A percentile compares a stretch with the other conserved stretches of the same genome.
These are phyloP conservation scores for Castanea sativa DNA, from an alignment of 306 rosid genomes.

Conservation along the genomic window DNA sequence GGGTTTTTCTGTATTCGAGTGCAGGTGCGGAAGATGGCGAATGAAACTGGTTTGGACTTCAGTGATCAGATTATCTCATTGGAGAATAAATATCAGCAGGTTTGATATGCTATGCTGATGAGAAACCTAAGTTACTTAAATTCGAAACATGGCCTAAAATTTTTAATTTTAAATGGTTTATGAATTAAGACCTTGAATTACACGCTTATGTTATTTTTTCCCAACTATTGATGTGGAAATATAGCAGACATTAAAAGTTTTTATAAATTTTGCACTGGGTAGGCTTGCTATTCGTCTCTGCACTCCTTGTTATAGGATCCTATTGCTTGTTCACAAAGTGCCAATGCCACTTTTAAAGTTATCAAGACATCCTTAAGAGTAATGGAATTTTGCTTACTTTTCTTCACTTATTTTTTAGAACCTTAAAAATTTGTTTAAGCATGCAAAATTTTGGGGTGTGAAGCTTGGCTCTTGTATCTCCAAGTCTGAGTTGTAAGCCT, in stretches of 20 bases:
- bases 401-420: background rate
- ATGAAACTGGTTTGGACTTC: constrained; percentile 89
- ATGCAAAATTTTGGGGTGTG: background rate
- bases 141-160: background rate
- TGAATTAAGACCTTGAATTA: background rate
- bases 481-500: background rate
- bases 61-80: constrained; percentile 69
- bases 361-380: background rate
- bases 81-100: constrained; percentile 83
- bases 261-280: background rate
- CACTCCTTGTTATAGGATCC: background rate
- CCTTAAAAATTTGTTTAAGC: background rate
- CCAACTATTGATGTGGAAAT: background rate
- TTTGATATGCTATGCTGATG: constrained; percentile 27
- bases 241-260: background rate
- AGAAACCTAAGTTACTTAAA: background rate
- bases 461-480: background rate
- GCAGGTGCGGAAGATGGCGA: constrained; percentile 85
- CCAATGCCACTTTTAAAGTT: background rate
- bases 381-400: background rate
- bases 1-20: constrained; percentile 19
- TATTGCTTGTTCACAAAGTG: background rate
- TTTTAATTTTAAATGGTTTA: background rate
- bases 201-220: background rate
- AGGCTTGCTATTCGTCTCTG: background rate